Base-by-base conservation (phyloP, 2,329 filamentous ascomycete species). In the Teratosphaeriaceae sp. region DNA sequence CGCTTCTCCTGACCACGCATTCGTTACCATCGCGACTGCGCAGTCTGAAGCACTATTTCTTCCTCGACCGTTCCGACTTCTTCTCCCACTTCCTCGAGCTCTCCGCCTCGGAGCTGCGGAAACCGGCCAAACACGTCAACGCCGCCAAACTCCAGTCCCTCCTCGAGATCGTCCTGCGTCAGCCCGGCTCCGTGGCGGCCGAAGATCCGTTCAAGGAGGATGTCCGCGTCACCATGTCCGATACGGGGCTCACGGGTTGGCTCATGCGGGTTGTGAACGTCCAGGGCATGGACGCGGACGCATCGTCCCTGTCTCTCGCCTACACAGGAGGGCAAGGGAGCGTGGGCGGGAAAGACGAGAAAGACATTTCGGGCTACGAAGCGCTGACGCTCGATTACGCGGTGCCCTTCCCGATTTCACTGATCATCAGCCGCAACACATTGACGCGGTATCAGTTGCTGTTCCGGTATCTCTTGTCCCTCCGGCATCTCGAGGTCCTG, bases 31-130 rank as follows among this genome's bases (percentile, higher is more conserved):
- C 86, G 21, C 80, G 92, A 27, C 75, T 98, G 44, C 80, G 84
- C 35, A 97, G 90, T 12, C 73, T 98, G 29, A 98, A 98, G 64
- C 92, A 98, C 66, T 98, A 98, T 70, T 98, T 97, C 72, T 98
- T 98, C 73, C 81, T 98, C 49, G 90, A 97, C 56, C 85, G 89
- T 7, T 96, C 92, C 24, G 92, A 98, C 64, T 98, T 95, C 70
- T 97, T 98, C 65, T 88, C 88, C 2, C 94, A 97, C 66, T 98
- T 98, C 64, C 80, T 98, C 46, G 92, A 98, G 61, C 80, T 98
- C 16, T 82, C 88, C 42, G 76, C 85, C 22, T 89, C 88, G 1
- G 92, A 98, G 66, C 74, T 98, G 45, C 47, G 52, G 12, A 85
- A 96, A 62, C 84, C 85, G 23, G 86, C 89, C 45, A 88, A 88